These are phyloP conservation scores for Nakazawaea molendinolei DNA, from an alignment of 805 yeast genomes.

Conservation along the genomic window DNA sequence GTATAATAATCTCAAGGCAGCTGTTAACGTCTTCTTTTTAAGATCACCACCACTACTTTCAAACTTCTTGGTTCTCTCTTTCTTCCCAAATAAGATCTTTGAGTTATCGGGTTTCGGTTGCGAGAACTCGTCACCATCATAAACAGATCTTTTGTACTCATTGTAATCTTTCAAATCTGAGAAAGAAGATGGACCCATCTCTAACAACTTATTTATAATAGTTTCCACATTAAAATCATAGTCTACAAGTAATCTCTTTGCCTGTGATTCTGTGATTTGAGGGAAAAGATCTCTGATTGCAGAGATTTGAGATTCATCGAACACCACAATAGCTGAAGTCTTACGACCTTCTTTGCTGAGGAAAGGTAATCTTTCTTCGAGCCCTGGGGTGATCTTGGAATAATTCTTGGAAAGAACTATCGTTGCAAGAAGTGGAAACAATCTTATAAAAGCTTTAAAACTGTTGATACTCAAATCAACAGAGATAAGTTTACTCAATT, in stretches of 20 bases:
- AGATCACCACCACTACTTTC: conserved; percentile 30
- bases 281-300: conserved; percentile 62
- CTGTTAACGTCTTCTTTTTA: conserved; percentile 48
- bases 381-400: conserved; percentile 40
- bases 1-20: conserved; percentile 56
- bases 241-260: conserved; percentile 40
- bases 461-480: conserved; percentile 39
- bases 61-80: conserved; percentile 15
- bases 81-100: conserved; percentile 29
- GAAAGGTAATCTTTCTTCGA: conserved; percentile 44
- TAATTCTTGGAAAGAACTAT: conserved; percentile 44
- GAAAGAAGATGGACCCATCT: conserved; percentile 41
- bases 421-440: conserved; percentile 50
- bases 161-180: conserved; percentile 26
- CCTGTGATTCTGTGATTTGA: conserved; percentile 38
- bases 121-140: conserved; percentile 26
- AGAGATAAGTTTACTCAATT: conserved; percentile 33
- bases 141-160: conserved; percentile 19
- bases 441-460: conserved; percentile 30
- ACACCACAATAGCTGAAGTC: conserved; percentile 5
- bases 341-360: conserved; percentile 21
- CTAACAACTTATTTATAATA: conserved; percentile 55
- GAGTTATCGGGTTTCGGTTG: conserved; percentile 22
- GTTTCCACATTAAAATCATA: conserved; percentile 47
- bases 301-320: conserved; percentile 31